Evolutionary conservation across 768 basidiomycete species (phyloP).

Genomic region (Xerocomellus intermedius): DNA sequence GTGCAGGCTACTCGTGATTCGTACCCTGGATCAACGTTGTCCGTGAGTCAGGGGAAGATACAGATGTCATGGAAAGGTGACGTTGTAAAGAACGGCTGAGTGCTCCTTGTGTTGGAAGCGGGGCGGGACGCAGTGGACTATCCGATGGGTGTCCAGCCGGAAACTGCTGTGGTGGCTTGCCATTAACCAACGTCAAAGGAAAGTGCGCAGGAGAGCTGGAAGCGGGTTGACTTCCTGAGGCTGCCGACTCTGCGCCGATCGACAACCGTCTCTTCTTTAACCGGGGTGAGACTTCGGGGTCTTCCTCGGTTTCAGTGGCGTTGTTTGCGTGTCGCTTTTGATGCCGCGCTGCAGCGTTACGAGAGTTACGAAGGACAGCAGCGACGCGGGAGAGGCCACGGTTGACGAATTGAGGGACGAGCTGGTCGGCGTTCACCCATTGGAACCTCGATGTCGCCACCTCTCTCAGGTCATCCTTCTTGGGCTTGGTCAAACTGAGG

Average conservation of each 20-base stretch:
- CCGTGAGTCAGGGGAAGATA: conserved; percentile 25
- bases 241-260: not conserved
- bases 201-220: conserved; percentile 2
- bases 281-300: conserved; percentile 16
- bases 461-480: conserved; percentile 24
- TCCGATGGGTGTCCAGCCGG: conserved; percentile 23
- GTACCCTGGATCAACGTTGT: conserved; percentile 18
- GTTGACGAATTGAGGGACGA: conserved; percentile 24
- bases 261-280: conserved; percentile 29
- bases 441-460: conserved; percentile 29
- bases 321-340: conserved; percentile 26
- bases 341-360: not conserved
- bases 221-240: conserved; percentile 1
- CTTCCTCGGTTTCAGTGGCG: conserved; percentile 7
- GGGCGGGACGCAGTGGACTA: not conserved
- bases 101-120: conserved; percentile 8
- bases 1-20: conserved; percentile 8
- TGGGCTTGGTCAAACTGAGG: conserved; percentile 23
- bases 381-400: conserved; percentile 22
- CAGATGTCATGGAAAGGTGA: conserved; percentile 26
- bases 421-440: conserved; percentile 32
- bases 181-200: conserved; percentile 26
- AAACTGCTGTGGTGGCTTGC: conserved; percentile 32
- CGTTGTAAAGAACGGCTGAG: conserved; percentile 26
- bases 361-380: conserved; percentile 12